These are phyloP conservation scores for Fusarium avenaceum DNA, from an alignment of 2,329 filamentous ascomycete genomes.

Conservation along the genomic window DNA sequence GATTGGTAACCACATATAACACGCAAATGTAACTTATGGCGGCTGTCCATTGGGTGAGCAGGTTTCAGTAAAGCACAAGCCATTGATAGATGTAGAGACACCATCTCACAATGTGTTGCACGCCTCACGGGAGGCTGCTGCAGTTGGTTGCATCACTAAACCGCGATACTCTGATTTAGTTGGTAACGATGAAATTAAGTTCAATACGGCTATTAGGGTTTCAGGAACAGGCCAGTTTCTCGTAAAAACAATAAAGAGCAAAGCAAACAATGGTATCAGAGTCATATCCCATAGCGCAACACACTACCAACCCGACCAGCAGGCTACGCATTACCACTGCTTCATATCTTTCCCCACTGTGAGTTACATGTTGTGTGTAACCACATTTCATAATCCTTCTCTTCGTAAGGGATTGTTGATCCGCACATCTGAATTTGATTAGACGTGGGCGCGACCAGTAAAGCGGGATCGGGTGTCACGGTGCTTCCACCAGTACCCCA, in stretches of 20 bases:
- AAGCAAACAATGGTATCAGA: constrained; percentile 19
- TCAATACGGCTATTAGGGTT: constrained; percentile 22
- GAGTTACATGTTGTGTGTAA: constrained; percentile 15
- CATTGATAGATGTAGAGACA: constrained; percentile 10
- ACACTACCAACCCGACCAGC: constrained; percentile 35
- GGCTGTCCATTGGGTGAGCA: constrained; percentile 12
- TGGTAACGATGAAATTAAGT: constrained; percentile 26
- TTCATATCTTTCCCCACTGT: constrained; percentile 12
- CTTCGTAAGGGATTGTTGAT: constrained; percentile 1
- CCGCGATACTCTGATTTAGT: constrained; percentile 16
- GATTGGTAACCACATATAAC: too few species aligned
- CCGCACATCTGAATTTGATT: constrained; percentile 34
- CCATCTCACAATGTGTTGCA: constrained; percentile 6
- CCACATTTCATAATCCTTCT: constrained; percentile 10
- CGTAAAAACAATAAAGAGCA: constrained; percentile 2
- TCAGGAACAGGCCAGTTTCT: constrained; percentile 22
- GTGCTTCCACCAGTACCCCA: constrained; percentile 70
- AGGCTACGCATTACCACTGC: constrained; percentile 9
- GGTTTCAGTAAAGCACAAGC: constrained; percentile 5
- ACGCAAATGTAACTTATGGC: neutral
- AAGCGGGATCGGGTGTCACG: constrained; percentile 67
- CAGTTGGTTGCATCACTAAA: constrained; percentile 22
- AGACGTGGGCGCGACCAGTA: constrained; percentile 71
- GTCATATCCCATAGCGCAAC: constrained; percentile 14
- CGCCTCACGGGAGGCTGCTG: constrained; percentile 28